Evolutionary conservation across 129 eudicot species (phyloP), one percentile per base, ranked within the genome.

Genomic region (Heracleum sosnowskyi): DNA sequence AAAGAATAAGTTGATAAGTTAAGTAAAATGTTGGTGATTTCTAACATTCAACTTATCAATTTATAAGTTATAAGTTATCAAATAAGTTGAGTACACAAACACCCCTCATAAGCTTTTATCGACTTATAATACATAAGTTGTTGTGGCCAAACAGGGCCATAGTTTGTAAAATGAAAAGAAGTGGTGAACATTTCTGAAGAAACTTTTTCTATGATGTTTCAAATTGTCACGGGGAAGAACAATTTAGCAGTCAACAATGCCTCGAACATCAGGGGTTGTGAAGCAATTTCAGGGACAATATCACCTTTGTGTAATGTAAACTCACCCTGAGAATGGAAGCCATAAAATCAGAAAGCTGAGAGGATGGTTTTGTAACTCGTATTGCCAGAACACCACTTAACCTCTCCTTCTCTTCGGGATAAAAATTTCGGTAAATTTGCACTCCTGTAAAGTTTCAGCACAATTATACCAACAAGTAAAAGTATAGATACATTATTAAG

Each of bases 311-410:
- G 1, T 60, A 2, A 40, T 15, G 80, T 40, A 82, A 20, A 84
- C 97, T 94, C 85, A 91, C 97, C 71, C 77, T 78, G 76, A 95
- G 89, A 60, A 95, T 84, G 76, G 89, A 53, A 57, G 89, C 90
- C 88, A 91, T 79, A 74, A 53, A 77, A 85, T 69, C 79, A 78
- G 82, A 85, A 86, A 84, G 94, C 90, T 90, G 97, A 79, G 85
- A 86, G 77, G 85, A 18, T 16, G 81, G 86, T 76, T 79, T 75
- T 75, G 77, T 76, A 69, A 91, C 80, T 79, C 82, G 75, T 55
- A 95, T 87, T 68, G 96, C 96, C 74, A 91, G 86, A 51, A 94
- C 98, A 20, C 97, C 98, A 53, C 90, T 90, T 71, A 85, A 81
- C 77, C 69, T 83, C 82, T 94, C 98, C 86, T 87, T 90, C 77